These are phyloP conservation scores for Cladobotryum protrusum DNA, from an alignment of 2,329 filamentous ascomycete species.

Conservation along the genomic window DNA sequence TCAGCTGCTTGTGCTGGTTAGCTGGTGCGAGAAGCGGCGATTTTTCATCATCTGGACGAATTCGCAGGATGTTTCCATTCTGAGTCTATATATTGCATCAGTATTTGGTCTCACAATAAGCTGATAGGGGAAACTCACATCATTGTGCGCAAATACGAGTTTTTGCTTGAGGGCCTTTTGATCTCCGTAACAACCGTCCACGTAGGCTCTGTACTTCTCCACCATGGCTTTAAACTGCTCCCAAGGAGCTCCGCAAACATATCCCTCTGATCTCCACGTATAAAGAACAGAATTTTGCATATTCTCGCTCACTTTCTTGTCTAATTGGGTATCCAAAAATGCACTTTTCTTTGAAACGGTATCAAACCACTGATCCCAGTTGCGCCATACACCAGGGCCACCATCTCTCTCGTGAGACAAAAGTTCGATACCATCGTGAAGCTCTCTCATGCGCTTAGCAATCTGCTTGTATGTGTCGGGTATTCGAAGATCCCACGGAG, in stretches of 20 bases:
- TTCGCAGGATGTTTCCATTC: constrained; percentile 92
- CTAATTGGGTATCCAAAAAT: constrained; percentile 53
- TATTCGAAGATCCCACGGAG: constrained; percentile 66
- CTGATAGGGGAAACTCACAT: constrained; percentile 52
- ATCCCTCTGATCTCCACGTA: constrained; percentile 62
- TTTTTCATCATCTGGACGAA: constrained; percentile 60
- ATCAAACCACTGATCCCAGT: constrained; percentile 89
- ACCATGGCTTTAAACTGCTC: constrained; percentile 66
- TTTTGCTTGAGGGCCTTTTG: constrained; percentile 60
- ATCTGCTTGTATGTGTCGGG: constrained; percentile 85
- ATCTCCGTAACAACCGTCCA: constrained; percentile 67
- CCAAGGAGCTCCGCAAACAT: constrained; percentile 83
- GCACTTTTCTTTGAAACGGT: constrained; percentile 56
- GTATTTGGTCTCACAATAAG: neutral
- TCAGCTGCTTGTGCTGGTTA: constrained; percentile 91
- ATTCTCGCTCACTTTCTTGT: constrained; percentile 27
- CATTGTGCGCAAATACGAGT: constrained; percentile 94
- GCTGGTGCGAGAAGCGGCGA: constrained; percentile 83
- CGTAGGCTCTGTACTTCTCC: constrained; percentile 67
- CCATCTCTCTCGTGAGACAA: constrained; percentile 68
- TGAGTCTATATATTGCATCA: constrained; percentile 61
- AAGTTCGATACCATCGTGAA: constrained; percentile 89
- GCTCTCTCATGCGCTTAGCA: constrained; percentile 92
- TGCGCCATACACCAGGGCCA: constrained; percentile 80
- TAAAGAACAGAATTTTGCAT: constrained; percentile 27